phyloP scores from a whole-genome alignment of 306 rosid species.

The Casuarina glauca region DNA sequence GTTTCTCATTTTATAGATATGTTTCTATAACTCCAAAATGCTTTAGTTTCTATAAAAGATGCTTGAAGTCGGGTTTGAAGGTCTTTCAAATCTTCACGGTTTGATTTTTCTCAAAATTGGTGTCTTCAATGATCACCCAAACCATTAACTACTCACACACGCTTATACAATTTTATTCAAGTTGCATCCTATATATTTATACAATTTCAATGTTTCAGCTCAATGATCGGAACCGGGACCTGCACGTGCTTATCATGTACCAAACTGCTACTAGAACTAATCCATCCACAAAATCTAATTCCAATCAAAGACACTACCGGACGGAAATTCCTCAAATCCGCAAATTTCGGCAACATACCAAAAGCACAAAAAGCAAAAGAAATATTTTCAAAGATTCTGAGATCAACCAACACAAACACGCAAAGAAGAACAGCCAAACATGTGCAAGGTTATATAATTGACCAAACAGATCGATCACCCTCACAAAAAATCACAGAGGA shows the following conservation, averaged over 20 bases:
- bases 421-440: conserved; percentile 18
- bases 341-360: background rate
- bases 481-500: conserved; percentile 6
- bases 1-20: background rate
- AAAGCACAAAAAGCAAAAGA: background rate
- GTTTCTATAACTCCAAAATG: background rate
- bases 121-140: background rate
- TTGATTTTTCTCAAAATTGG: background rate
- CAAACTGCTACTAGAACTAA: background rate
- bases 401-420: background rate
- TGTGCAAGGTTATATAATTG: conserved; percentile 6
- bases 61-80: background rate
- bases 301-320: background rate
- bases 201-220: background rate
- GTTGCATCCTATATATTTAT: background rate
- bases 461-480: conserved; percentile 45
- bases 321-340: background rate
- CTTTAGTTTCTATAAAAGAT: background rate
- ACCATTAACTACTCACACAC: background rate
- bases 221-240: background rate
- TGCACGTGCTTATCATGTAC: background rate
- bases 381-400: background rate
- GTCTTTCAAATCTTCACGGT: background rate
- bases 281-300: background rate
- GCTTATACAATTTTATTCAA: background rate